Evolutionary conservation across 2,329 filamentous ascomycete species (phyloP).

Genomic region (Colletotrichum tabaci): DNA sequence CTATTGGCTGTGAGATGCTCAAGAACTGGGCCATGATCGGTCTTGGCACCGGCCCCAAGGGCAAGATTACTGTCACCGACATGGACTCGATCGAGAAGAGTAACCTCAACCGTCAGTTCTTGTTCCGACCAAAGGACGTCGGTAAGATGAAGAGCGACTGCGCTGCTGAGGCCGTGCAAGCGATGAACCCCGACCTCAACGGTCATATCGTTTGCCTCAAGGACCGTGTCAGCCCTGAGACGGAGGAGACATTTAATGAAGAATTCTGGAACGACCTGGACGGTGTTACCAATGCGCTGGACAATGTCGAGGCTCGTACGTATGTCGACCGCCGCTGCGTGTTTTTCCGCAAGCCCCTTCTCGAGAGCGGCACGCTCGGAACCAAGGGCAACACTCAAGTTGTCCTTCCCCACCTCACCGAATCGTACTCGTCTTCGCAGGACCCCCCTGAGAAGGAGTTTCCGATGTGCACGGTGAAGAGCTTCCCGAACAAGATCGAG

Average conservation of each 20-base stretch:
- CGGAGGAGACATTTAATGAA: constrained; percentile 95
- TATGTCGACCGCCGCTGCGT: constrained; percentile 97
- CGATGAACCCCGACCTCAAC: constrained; percentile 93
- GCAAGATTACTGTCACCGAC: constrained; percentile 93
- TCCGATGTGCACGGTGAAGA: constrained; percentile 97
- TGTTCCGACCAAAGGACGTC: constrained; percentile 94
- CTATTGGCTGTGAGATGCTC: constrained; percentile 98
- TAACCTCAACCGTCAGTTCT: constrained; percentile 96
- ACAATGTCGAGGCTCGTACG: constrained; percentile 96
- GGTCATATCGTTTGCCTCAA: constrained; percentile 89
- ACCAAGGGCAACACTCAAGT: constrained; percentile 99
- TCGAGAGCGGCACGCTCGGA: constrained; percentile 97
- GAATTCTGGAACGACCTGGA: constrained; percentile 90
- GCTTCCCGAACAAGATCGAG: constrained; percentile 98
- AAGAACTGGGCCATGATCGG: constrained; percentile 99
- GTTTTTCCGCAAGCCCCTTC: constrained; percentile 96
- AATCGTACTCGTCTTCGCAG: constrained; percentile 95
- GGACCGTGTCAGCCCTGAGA: constrained; percentile 92
- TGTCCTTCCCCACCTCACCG: constrained; percentile 89
- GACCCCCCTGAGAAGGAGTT: constrained; percentile 99
- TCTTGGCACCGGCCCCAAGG: constrained; percentile 87
- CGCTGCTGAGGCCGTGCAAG: constrained; percentile 88
- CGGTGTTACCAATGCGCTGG: constrained; percentile 95
- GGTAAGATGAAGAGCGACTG: constrained; percentile 97
- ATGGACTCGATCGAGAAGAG: constrained; percentile 99